A percentile compares a stretch with the other conserved stretches of the same genome.
Evolutionary conservation across 139 green algal genomes (phyloP).

Genomic region (Asterochloris erici): DNA sequence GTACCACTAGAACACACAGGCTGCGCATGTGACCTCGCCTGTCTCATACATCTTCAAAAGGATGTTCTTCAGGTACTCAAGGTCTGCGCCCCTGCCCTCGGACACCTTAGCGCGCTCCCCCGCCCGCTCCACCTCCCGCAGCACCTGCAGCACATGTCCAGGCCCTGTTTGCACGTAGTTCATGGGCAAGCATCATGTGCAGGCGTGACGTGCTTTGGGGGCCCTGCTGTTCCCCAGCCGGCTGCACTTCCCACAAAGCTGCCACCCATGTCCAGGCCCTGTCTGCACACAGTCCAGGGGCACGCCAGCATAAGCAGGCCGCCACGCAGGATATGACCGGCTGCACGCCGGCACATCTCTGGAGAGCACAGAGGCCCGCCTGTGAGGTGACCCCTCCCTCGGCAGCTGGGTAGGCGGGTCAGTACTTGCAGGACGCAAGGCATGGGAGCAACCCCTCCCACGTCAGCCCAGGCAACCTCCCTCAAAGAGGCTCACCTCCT

Average conservation of each 20-base stretch:
- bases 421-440: too few relatives aligned
- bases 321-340: too few relatives aligned
- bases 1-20: not conserved
- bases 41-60: constrained; percentile 58
- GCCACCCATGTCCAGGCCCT: not conserved
- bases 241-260: constrained; percentile 46
- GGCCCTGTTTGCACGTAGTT: too few relatives aligned
- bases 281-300: too few relatives aligned
- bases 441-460: too few relatives aligned
- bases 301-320: too few relatives aligned
- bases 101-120: constrained; percentile 25
- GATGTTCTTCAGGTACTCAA: constrained; percentile 62
- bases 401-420: too few relatives aligned
- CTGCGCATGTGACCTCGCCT: not conserved
- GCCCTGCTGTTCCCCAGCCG: constrained; percentile 19
- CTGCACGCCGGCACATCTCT: too few relatives aligned
- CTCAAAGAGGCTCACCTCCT: constrained; percentile 20
- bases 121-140: constrained; percentile 46
- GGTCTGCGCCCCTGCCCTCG: constrained; percentile 23
- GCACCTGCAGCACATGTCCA: constrained; percentile 19
- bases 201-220: too few relatives aligned
- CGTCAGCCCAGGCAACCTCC: not conserved
- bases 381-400: too few relatives aligned
- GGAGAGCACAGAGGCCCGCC: too few relatives aligned
- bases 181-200: too few relatives aligned